Percentiles rank a stretch among this genome's conserved stretches.
These are phyloP conservation scores for Morella rubra DNA, from an alignment of 306 rosid species.

Conservation along the genomic window DNA sequence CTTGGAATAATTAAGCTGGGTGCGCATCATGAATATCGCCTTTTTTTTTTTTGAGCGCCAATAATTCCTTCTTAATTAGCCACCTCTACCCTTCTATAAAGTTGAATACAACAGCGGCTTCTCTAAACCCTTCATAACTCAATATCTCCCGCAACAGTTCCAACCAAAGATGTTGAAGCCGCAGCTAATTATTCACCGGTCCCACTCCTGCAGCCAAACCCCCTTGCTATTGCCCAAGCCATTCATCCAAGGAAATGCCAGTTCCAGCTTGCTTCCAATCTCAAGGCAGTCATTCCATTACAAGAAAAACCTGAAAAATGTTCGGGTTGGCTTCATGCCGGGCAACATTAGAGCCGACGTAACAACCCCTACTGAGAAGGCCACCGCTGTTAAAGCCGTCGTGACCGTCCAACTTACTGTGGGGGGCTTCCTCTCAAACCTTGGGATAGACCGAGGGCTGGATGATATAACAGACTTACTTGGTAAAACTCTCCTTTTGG, in stretches of 20 bases:
- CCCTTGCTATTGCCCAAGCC: slow-evolving; percentile 8
- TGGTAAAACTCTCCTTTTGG: slow-evolving; percentile 61
- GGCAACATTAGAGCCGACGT: slow-evolving; percentile 1
- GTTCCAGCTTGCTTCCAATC: background rate
- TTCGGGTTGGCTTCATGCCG: background rate
- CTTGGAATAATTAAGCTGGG: no score
- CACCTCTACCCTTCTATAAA: no score
- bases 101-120: no score
- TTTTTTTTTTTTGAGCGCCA: no score
- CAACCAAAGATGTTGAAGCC: background rate
- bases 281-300: background rate
- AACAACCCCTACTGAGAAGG: background rate
- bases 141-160: background rate
- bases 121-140: no score
- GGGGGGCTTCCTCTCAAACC: slow-evolving; percentile 42
- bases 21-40: no score
- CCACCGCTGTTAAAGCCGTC: slow-evolving; percentile 22
- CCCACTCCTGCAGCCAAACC: background rate
- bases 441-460: slow-evolving; percentile 41
- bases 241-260: background rate
- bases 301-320: background rate
- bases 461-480: slow-evolving; percentile 63
- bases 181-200: background rate
- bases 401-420: slow-evolving; percentile 30
- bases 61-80: no score